Evolutionary conservation across 139 green algal genomes (phyloP), one percentile per base, ranked within the genome.

Genomic region (Axilococcus clingmanii): DNA sequence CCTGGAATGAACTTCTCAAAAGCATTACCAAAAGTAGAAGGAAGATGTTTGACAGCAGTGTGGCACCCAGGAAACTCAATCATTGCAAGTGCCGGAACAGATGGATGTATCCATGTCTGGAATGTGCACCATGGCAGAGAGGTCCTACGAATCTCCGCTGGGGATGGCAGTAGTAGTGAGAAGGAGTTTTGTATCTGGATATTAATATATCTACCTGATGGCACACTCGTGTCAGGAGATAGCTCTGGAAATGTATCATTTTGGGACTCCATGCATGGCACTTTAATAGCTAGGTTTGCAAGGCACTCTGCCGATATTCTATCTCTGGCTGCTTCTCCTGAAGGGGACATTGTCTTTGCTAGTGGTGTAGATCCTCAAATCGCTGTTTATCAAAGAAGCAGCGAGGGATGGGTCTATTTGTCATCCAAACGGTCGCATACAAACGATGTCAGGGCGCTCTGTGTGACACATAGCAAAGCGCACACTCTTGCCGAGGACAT

Each of bases 221-320:
- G 82, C 55, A 86, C 72, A 3, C 55, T 96, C n/a, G 88, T 90
- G 29, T 80, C 34, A 20, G 89, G 82, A 7, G 88, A 93, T 67
- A 75, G 59, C 30, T 58, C 62, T 11, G 89, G 89, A 36, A 59
- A 60, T 5, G 77, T 89, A 40, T 69, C 80, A 55, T 82, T 96
- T 38, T 96, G 81, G 81, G 89, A 97, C 28, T 68, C 56, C 3
- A 24, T 42, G 7, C 79, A 83, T 49, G 87, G 87, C 52, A 94
- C 89, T 16, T 57, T 81, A 48, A 51, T 95, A 16, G 52, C 34
- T 0, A 59, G 66, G 37, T 85, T 88, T 37, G 47, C 43, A 25
- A 63, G 74, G 37, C 85, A 95, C 68, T 48, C 45, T 3, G 88
- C 76, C 0, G 88, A 96, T 46, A 76, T 96, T 30, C 46, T 94